Conservation (phyloP, 345 rosid genomes). For the Lepidium sativum region DNA sequence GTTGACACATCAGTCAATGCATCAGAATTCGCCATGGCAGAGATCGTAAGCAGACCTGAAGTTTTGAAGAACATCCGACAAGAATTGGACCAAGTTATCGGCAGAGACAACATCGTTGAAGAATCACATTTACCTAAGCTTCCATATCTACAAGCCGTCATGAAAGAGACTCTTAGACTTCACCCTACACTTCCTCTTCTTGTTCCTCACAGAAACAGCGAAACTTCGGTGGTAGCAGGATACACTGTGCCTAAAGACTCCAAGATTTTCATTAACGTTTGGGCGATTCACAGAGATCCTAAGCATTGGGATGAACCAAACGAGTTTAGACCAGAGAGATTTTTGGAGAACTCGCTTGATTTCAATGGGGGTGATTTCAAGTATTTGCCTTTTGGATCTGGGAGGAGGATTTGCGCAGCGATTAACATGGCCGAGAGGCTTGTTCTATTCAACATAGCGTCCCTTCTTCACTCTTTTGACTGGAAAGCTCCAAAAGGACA, state of each 20-base stretch:
- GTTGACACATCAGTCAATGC: constrained; percentile 34
- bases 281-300: constrained; percentile 52
- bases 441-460: constrained; percentile 29
- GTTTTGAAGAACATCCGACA: constrained; percentile 22
- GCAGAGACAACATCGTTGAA: constrained; percentile 33
- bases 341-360: constrained; percentile 17
- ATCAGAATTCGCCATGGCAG: constrained; percentile 47
- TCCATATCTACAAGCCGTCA: constrained; percentile 32
- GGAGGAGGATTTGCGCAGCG: constrained; percentile 46
- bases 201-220: constrained; percentile 34
- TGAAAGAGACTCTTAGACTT: constrained; percentile 40
- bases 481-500: constrained; percentile 37
- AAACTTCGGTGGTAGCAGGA: constrained; percentile 32
- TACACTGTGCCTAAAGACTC: constrained; percentile 38
- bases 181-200: constrained; percentile 49
- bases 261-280: constrained; percentile 33
- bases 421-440: constrained; percentile 42
- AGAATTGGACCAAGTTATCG: constrained; percentile 38
- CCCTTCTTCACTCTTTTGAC: constrained; percentile 42
- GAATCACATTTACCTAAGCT: constrained; percentile 40
- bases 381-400: constrained; percentile 45
- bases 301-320: constrained; percentile 36
- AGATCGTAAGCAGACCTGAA: constrained; percentile 30
- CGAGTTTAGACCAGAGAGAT: constrained; percentile 42
- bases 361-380: constrained; percentile 35